Evolutionary conservation across 2,329 filamentous ascomycete genomes (phyloP), one percentile per base, ranked within the genome.

Genomic region (Penicillium oxalicum): DNA sequence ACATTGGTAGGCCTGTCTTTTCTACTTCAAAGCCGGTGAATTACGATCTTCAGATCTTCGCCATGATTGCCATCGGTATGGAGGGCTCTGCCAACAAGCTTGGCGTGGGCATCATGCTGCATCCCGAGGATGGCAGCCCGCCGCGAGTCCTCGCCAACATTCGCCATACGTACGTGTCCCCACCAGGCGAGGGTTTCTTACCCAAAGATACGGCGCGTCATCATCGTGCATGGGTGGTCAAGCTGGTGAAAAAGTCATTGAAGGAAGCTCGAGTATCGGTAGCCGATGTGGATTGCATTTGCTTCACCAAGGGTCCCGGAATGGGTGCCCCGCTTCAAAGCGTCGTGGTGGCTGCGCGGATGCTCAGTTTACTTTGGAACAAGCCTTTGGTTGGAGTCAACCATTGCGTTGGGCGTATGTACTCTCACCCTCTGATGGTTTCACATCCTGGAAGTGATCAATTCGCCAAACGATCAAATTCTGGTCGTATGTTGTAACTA

Each of bases 31-130:
- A 18, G 18, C 18, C 18, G 18, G 18, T 18, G 1, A 11, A 32
- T 32, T 8, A 5, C 29, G 29, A 32, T 7, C 11, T 5, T 32
- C 29, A 32, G 5, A 4, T 25, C 25, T 41, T 27, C 18, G 34
- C 51, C 44, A 83, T 83, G 76, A 84, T 87, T 58, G 79, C 83
- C 28, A 78, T 88, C 61, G 85, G 85, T 24, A 78, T 88, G 66
- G 93, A 98, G 76, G 91, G 93, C 69, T 95, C 89, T 49, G 93
- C 93, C 71, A 98, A 98, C 78, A 98, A 98, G 73, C 83, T 98
- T 45, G 93, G 91, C 58, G 86, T 97, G 50, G 93, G 93, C 63
- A 77, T 98, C 50, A 95, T 98, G 68, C 80, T 83, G 25, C 93
- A 97, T 74, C 73, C 53, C 64, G 73, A 73, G 27, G 73, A 77